Base-by-base conservation (phyloP, 2,329 filamentous ascomycete species). In the Cladosporium halotolerans region DNA sequence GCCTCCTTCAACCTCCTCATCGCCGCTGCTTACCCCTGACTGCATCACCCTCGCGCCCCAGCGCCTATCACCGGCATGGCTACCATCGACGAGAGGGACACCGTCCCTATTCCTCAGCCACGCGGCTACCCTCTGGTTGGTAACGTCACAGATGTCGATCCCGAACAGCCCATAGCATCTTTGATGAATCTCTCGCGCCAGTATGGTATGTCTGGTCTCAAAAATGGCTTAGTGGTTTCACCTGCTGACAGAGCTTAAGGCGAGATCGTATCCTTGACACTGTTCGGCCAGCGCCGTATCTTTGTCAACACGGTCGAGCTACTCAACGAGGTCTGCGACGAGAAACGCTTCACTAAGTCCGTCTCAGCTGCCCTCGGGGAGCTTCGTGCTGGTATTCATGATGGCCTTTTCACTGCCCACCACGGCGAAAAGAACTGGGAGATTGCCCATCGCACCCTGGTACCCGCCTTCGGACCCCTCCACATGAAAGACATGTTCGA, bases 381-480 rank as follows among this genome's bases (percentile, higher is more conserved):
- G 63, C 73, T 88, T 33, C 72, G 85, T 57, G 77, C 81, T 55
- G 81, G 79, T 19, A 73, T 82, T 1, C 73, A 80, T 52, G 83
- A 86, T 71, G 84, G 84, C 14, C 75, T 88, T 5, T 87, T 88
- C 63, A 87, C 84, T 0, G 83, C 71, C 4, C 65, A 70, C 56
- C 59, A 69, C 14, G 71, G 67, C 2, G 74, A 77, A 55, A 52
- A 53, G 41, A 61, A 63, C 31, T 65, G 62, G 62, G 42, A 42
- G 32, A 55, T 55, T 9, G 62, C 60, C 7, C 69, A 64, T 86
- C 73, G 82, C 18, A 71, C 84, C 13, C 71, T 89, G 51, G 78
- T 85, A 62, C 84, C 85, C 0, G 84, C 83, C 2, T 88, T 89
- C 64, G 85, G 85, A 0, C 85, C 85, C 0, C 67, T 88, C 18